Evolutionary conservation across 768 basidiomycete genomes (phyloP).

Genomic region (Suillus decipiens): DNA sequence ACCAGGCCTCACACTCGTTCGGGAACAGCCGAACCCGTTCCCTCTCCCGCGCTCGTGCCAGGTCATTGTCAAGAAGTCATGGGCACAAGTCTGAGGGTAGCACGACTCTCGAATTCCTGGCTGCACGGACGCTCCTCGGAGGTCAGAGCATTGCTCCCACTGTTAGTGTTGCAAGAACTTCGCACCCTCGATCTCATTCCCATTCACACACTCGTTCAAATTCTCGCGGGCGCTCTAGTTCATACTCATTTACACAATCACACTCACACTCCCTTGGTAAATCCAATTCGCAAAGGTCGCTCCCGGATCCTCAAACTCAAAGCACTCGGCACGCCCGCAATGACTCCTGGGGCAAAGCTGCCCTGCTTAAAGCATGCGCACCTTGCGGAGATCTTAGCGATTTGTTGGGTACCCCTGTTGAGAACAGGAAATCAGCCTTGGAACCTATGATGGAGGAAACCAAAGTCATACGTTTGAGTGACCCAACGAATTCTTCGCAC

Average conservation of each 20-base stretch:
- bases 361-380: slow-evolving; percentile 37
- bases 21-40: slow-evolving; percentile 70
- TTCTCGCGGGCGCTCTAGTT: slow-evolving; percentile 20
- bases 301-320: slow-evolving; percentile 18
- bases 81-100: slow-evolving; percentile 24
- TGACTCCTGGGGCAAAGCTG: slow-evolving; percentile 41
- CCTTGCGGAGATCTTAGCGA: slow-evolving; percentile 30
- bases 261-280: slow-evolving; percentile 41
- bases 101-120: slow-evolving; percentile 54
- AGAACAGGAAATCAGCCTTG: slow-evolving; percentile 19
- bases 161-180: slow-evolving; percentile 25
- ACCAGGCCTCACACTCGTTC: slow-evolving; percentile 60
- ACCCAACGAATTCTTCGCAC: neutral
- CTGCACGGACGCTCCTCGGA: slow-evolving; percentile 67
- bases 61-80: slow-evolving; percentile 26
- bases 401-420: slow-evolving; percentile 25
- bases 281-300: slow-evolving; percentile 34
- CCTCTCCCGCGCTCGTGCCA: slow-evolving; percentile 39
- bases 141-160: slow-evolving; percentile 57
- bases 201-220: slow-evolving; percentile 25
- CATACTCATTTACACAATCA: slow-evolving; percentile 33
- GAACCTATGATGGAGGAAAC: slow-evolving; percentile 26
- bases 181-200: slow-evolving; percentile 32
- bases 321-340: slow-evolving; percentile 34
- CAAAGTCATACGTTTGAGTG: slow-evolving; percentile 17